Evolutionary conservation across 805 yeast species (phyloP), one percentile per base, ranked within the genome.

Genomic region (Metschnikowia noctiluminum): DNA sequence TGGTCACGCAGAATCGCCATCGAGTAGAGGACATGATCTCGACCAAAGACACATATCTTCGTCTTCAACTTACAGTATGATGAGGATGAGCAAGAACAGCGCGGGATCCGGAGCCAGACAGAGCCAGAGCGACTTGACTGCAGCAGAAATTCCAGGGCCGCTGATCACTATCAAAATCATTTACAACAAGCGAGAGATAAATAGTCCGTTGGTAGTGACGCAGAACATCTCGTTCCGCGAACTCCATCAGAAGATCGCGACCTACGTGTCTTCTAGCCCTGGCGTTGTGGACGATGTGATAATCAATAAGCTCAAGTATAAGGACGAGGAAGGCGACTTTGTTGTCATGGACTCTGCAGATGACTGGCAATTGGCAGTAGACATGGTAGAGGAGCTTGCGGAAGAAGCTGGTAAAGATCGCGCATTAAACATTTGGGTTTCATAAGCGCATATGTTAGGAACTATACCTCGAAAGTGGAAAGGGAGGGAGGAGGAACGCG

Each of bases 321-420:
- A 82, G 62, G 99, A 94, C 66, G 99, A 94, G 67, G 99, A 94
- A 63, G 97, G 96, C 14, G 99, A 94, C 64, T 85, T 80, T 63
- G 95, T 94, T 38, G 82, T 87, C 42, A 81, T 92, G 67, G 87
- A 84, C 56, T 81, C 89, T 31, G 86, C 85, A 53, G 97, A 92
- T 45, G 98, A 92, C 63, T 87, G 96, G 88, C 69, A 65, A 28
- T 81, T 91, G 63, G 97, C 96, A 2, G 77, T 85, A 48, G 97
- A 89, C 54, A 69, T 70, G 73, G 58, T 70, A 40, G 73, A 70
- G 13, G 77, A 73, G 48, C 48, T 63, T 27, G 50, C 54, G 8
- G 58, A 56, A 49, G 61, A 55, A 16, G 45, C 49, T 15, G 56
- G 47, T 28, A 52, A 48, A n/a, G 59, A 51, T 7, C 59, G 60